A percentile compares a stretch with the other conserved stretches of the same genome.
phyloP scores from a whole-genome alignment of 371 early-diverging fungal species.

The Circinella minor region DNA sequence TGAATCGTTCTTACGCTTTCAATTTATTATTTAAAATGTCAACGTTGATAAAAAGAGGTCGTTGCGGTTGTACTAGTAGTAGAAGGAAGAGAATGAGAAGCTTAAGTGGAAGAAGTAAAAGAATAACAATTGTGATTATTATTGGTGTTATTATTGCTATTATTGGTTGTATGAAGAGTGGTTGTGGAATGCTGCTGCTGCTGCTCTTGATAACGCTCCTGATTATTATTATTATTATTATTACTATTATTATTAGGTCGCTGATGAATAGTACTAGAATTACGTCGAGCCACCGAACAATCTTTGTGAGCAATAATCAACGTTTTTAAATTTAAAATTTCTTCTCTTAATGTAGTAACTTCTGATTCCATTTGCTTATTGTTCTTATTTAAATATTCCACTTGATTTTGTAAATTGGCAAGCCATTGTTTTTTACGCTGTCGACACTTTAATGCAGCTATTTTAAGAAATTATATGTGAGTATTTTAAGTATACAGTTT shows the following conservation, averaged over 20 bases:
- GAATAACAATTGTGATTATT: too few relatives aligned
- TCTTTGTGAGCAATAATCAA: slow-evolving; percentile 59
- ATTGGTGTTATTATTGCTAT: background rate
- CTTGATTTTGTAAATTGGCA: slow-evolving; percentile 55
- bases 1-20: too few relatives aligned
- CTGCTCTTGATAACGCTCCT: background rate
- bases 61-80: too few relatives aligned
- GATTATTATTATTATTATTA: background rate
- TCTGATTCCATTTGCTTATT: slow-evolving; percentile 54
- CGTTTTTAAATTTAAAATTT: slow-evolving; percentile 56
- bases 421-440: slow-evolving; percentile 73
- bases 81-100: too few relatives aligned
- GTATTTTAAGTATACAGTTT: background rate
- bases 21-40: too few relatives aligned
- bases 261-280: too few relatives aligned
- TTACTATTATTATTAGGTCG: slow-evolving; percentile 1
- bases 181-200: background rate
- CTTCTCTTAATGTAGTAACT: slow-evolving; percentile 52
- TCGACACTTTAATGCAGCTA: slow-evolving; percentile 74
- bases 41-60: too few relatives aligned
- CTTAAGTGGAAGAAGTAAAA: too few relatives aligned
- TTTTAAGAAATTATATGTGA: background rate
- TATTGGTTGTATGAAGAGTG: background rate
- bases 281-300: slow-evolving; percentile 44
- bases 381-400: slow-evolving; percentile 54